Percentiles rank a stretch among this genome's conserved stretches.
Conservation (phyloP, 1,284 basidiomycete genomes). For the Sanghuangporus sanghuang region DNA sequence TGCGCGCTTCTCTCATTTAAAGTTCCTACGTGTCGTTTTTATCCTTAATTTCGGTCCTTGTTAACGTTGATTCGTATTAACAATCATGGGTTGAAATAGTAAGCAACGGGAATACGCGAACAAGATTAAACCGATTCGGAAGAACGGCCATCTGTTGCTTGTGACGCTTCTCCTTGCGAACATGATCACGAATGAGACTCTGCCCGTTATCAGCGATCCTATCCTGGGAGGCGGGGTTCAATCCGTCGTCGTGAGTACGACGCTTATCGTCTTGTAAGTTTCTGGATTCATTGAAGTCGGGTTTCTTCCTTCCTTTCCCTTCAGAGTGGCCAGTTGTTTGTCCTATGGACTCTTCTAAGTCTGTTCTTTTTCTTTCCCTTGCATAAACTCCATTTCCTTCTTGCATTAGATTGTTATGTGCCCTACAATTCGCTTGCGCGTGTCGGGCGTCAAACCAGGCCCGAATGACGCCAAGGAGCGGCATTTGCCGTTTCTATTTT, state of each 20-base stretch:
- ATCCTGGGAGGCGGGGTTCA: conserved; percentile 81
- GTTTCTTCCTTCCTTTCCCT: not conserved
- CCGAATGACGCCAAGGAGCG: not conserved
- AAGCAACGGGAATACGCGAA: conserved; percentile 77
- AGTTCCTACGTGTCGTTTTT: not conserved
- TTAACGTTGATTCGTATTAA: not conserved
- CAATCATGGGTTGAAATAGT: conserved; percentile 29
- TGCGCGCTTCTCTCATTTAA: not conserved
- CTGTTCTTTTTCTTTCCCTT: not conserved
- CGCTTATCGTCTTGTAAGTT: conserved; percentile 81
- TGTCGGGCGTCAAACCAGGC: not conserved
- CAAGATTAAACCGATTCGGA: conserved; percentile 83
- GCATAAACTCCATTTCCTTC: not conserved
- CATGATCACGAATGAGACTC: conserved; percentile 89
- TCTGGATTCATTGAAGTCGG: not conserved
- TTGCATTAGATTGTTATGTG: not conserved
- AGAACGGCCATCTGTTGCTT: conserved; percentile 79
- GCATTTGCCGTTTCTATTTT: not conserved
- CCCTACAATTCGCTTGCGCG: not conserved
- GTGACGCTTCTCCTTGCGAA: conserved; percentile 81
- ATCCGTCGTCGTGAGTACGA: conserved; percentile 80
- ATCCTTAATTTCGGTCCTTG: not conserved
- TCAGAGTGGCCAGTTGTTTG: not conserved
- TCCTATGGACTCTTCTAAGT: not conserved
- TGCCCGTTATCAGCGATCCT: conserved; percentile 87